phyloP scores from a whole-genome alignment of 208 protist genomes.

The Balamuthia mandrillaris region DNA sequence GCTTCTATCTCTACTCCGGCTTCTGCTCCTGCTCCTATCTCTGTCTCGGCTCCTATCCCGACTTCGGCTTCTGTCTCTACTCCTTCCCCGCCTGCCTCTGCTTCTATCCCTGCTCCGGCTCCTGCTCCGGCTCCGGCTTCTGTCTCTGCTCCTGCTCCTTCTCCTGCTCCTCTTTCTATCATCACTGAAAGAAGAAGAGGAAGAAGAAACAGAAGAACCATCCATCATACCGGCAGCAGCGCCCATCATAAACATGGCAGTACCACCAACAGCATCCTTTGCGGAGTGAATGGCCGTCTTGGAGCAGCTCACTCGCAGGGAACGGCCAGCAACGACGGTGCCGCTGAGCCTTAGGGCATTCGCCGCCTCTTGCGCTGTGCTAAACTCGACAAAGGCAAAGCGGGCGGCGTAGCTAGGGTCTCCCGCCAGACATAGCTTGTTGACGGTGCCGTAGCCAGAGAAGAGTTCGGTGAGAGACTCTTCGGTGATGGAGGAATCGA shows the following conservation, averaged over 20 bases:
- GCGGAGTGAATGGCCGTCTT: background rate
- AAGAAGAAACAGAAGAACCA: too few relatives aligned
- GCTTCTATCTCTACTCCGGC: background rate
- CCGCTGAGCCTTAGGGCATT: background rate
- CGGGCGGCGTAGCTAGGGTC: background rate
- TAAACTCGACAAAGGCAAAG: conserved; percentile 27
- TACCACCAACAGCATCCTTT: background rate
- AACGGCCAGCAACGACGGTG: background rate
- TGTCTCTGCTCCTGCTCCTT: background rate
- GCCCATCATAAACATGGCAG: background rate
- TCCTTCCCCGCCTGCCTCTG: background rate
- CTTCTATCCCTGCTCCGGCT: background rate
- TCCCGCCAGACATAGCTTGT: conserved; percentile 17
- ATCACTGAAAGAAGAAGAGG: too few relatives aligned
- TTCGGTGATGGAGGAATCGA: background rate
- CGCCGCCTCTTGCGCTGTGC: background rate
- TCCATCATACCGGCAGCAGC: background rate
- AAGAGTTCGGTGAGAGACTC: background rate
- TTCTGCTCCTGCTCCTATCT: background rate
- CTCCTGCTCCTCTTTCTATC: background rate
- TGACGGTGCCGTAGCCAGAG: background rate
- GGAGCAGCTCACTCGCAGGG: background rate
- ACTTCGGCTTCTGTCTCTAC: background rate
- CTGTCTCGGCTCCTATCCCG: background rate
- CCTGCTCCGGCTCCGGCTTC: background rate